Percentiles rank a stretch among this genome's conserved stretches.
Evolutionary conservation across 331 rosid species (phyloP).

Genomic region (Quercus phellos): DNA sequence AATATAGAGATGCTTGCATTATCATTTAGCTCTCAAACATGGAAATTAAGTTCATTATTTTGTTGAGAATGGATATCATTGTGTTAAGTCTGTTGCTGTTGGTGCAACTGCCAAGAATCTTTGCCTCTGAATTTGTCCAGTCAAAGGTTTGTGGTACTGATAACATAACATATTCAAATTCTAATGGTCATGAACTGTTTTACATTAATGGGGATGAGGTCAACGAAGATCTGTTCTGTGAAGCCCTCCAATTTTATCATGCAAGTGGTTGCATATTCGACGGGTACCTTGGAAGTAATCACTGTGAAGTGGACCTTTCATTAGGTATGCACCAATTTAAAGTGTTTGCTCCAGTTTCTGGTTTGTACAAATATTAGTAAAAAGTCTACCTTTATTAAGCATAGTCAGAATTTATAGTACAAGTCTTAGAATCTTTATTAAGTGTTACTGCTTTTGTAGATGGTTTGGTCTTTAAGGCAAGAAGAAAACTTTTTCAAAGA

Average conservation of each 20-base stretch:
- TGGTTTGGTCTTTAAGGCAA: slow-evolving; percentile 36
- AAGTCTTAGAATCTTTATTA: slow-evolving; percentile 13
- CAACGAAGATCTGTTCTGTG: slow-evolving; percentile 52
- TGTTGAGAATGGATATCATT: slow-evolving; percentile 37
- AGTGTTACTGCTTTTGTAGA: slow-evolving; percentile 38
- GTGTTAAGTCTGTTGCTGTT: slow-evolving; percentile 36
- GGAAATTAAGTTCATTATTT: slow-evolving; percentile 16
- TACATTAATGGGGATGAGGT: slow-evolving; percentile 54
- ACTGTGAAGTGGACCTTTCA: slow-evolving; percentile 39
- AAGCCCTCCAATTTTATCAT: slow-evolving; percentile 40
- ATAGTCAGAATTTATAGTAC: not conserved
- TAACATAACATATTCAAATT: slow-evolving; percentile 38
- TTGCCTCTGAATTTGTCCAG: slow-evolving; percentile 40
- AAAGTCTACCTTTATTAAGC: not conserved
- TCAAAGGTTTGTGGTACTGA: slow-evolving; percentile 49
- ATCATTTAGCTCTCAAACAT: slow-evolving; percentile 10
- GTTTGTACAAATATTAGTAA: slow-evolving; percentile 7
- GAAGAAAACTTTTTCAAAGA: slow-evolving; percentile 60
- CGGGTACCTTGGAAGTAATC: slow-evolving; percentile 31
- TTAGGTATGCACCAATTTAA: slow-evolving; percentile 38
- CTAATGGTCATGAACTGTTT: slow-evolving; percentile 48
- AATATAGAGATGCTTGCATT: slow-evolving; percentile 28
- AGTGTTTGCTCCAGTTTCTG: slow-evolving; percentile 14
- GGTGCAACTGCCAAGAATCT: slow-evolving; percentile 40
- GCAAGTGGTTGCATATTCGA: slow-evolving; percentile 55